phyloP scores from a whole-genome alignment of 2,329 filamentous ascomycete genomes.

The Truncatella angustata region DNA sequence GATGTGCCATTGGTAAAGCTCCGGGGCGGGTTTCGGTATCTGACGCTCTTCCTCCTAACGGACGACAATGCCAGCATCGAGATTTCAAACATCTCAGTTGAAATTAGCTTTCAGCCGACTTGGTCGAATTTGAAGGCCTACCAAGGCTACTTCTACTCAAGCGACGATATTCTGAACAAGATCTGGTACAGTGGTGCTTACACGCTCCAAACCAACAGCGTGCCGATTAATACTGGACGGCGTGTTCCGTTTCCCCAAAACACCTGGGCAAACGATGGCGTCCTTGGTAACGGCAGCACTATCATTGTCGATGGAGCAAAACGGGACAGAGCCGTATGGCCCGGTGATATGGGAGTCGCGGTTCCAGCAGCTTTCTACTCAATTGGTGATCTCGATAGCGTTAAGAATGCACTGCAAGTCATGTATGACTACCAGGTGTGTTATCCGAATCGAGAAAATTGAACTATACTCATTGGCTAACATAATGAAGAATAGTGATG shows the following conservation, averaged over 20 bases:
- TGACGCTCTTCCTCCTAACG: constrained; percentile 37
- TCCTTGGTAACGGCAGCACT: constrained; percentile 27
- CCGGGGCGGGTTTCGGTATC: constrained; percentile 41
- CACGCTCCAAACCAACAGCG: constrained; percentile 40
- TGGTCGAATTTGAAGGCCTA: constrained; percentile 49
- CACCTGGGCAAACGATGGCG: constrained; percentile 24
- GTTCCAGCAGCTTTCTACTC: constrained; percentile 48
- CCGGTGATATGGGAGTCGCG: constrained; percentile 56
- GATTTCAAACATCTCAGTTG: constrained; percentile 21
- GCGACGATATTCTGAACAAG: constrained; percentile 47
- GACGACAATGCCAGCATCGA: constrained; percentile 21
- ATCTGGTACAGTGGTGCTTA: constrained; percentile 57
- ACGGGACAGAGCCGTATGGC: constrained; percentile 53
- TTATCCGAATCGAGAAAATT: background rate
- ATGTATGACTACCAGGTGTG: constrained; percentile 33
- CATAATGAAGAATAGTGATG: constrained; percentile 5
- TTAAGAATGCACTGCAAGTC: constrained; percentile 41
- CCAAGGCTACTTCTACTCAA: constrained; percentile 51
- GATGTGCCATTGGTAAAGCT: constrained; percentile 35
- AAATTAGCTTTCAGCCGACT: constrained; percentile 29
- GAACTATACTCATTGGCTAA: background rate
- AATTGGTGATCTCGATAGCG: constrained; percentile 42
- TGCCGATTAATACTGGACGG: constrained; percentile 25
- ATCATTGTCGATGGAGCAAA: constrained; percentile 48
- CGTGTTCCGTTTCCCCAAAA: constrained; percentile 21